Percentiles rank a stretch among this genome's conserved stretches.
These are phyloP conservation scores for Fusarium mundagurra DNA, from an alignment of 2,329 filamentous ascomycete species.

Conservation along the genomic window DNA sequence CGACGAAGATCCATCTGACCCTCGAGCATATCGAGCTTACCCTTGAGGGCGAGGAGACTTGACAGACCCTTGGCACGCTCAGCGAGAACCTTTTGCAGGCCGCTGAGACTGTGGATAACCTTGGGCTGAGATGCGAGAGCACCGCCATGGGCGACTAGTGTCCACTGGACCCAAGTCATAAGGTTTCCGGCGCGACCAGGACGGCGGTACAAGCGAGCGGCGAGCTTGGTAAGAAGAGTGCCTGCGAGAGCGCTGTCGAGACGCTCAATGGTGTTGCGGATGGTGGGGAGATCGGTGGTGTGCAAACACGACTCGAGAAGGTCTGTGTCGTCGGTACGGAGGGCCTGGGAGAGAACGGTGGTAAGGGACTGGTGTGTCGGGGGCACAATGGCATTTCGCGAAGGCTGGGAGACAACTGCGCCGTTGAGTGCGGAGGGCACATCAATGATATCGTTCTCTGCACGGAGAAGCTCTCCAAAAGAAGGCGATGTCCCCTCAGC, in stretches of 20 bases:
- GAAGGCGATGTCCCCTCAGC: slow-evolving; percentile 69
- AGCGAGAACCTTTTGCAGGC: slow-evolving; percentile 86
- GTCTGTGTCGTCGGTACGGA: slow-evolving; percentile 89
- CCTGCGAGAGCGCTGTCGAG: slow-evolving; percentile 87
- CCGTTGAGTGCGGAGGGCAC: slow-evolving; percentile 59
- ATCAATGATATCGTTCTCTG: slow-evolving; percentile 77
- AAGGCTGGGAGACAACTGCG: slow-evolving; percentile 51
- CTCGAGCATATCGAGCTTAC: slow-evolving; percentile 93
- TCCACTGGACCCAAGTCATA: slow-evolving; percentile 97
- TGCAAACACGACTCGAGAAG: slow-evolving; percentile 94
- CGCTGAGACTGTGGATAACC: slow-evolving; percentile 78
- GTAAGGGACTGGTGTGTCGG: slow-evolving; percentile 84
- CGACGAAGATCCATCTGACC: slow-evolving; percentile 86
- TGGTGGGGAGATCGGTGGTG: slow-evolving; percentile 77
- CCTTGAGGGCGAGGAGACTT: slow-evolving; percentile 87
- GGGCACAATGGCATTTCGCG: slow-evolving; percentile 62
- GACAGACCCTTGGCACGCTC: slow-evolving; percentile 85
- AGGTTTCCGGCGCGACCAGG: slow-evolving; percentile 90
- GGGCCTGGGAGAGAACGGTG: slow-evolving; percentile 91
- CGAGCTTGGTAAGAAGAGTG: slow-evolving; percentile 81
- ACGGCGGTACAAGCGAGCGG: slow-evolving; percentile 84
- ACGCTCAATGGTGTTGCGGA: slow-evolving; percentile 89
- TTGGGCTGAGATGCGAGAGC: slow-evolving; percentile 89
- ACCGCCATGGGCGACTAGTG: slow-evolving; percentile 89
- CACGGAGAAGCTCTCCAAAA: slow-evolving; percentile 86